These are phyloP conservation scores for Pseudognaphalium luteoalbum DNA, from an alignment of 129 eudicot genomes.

Conservation along the genomic window DNA sequence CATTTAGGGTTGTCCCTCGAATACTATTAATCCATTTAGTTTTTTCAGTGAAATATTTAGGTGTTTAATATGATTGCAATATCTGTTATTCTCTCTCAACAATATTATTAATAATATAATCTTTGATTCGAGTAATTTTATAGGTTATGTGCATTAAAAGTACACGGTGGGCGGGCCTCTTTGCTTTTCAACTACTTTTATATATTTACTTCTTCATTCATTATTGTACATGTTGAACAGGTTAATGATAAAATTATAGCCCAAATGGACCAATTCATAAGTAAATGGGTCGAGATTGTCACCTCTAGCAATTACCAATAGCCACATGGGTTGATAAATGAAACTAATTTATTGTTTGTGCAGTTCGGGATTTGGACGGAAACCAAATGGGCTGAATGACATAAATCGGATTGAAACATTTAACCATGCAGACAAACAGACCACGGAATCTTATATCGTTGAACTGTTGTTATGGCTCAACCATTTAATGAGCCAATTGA, in stretches of 20 bases:
- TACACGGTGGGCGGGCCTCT: background rate
- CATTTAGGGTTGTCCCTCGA: background rate
- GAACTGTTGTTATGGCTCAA: constrained; percentile 73
- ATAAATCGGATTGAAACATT: constrained; percentile 66
- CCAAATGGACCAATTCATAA: background rate
- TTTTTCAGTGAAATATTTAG: too few species aligned
- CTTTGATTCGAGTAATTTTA: background rate
- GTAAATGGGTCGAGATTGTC: background rate
- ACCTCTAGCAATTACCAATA: background rate
- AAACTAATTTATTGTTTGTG: constrained; percentile 20
- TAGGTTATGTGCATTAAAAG: background rate
- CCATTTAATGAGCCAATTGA: constrained; percentile 46
- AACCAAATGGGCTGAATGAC: constrained; percentile 45
- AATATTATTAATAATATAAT: background rate
- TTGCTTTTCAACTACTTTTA: background rate
- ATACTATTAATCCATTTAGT: background rate
- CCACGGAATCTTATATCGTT: constrained; percentile 65
- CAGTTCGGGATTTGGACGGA: constrained; percentile 68
- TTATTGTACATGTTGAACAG: background rate
- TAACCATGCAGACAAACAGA: constrained; percentile 69
- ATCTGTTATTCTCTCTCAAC: background rate
- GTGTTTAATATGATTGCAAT: background rate
- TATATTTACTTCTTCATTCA: background rate
- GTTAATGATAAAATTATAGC: background rate
- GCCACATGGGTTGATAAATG: background rate